Base-by-base conservation (phyloP, 768 basidiomycete genomes). In the Lentinula aciculospora region DNA sequence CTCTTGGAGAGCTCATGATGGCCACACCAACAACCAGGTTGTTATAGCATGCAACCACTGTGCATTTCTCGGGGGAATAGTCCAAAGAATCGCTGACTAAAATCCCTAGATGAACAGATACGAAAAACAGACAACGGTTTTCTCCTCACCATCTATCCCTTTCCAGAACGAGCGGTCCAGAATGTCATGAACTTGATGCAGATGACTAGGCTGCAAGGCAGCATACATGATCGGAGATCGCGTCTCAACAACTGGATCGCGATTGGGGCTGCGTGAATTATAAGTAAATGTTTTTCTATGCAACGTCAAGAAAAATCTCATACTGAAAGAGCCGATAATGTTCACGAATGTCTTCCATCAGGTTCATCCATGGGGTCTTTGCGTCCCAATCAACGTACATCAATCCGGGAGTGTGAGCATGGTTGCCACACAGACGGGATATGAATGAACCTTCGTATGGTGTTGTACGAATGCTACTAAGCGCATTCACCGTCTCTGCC, bases 311-410 rank as follows among this genome's bases (percentile, higher is more conserved):
- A 29, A 53, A 46, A 53, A 57, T 36, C 9, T 68, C 84, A 58
- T 62, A 91, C 90, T 86, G 83, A 32, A 80, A 71, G 23, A 88
- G 69, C 1, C 67, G 63, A 63, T 84, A 80, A 71, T 93, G 90
- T 2, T 80, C 81, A 50, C 79, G 75, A 40, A 93, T 77, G 61
- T 92, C 89, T 31, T 69, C 66, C 86, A 92, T 88, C 44, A 93
- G 77, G 36, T 77, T 70, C 78, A 85, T 85, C 91, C 91, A 92
- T 0, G 87, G 83, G 3, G 88, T 70, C 39, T 71, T 72, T 3
- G 80, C 83, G 66, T 88, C 84, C 89, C 88, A 92, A 68, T 92
- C 89, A 25, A 84, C 73, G 9, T 82, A 77, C 39, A 91, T 75
- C 28, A 80, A 64, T 3, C 70, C 73, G 10, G 71, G 64, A 34